Percentiles rank a stretch among this genome's conserved stretches.
These are phyloP conservation scores for Xylaria sp. DNA, from an alignment of 2,329 filamentous ascomycete species.

Conservation along the genomic window DNA sequence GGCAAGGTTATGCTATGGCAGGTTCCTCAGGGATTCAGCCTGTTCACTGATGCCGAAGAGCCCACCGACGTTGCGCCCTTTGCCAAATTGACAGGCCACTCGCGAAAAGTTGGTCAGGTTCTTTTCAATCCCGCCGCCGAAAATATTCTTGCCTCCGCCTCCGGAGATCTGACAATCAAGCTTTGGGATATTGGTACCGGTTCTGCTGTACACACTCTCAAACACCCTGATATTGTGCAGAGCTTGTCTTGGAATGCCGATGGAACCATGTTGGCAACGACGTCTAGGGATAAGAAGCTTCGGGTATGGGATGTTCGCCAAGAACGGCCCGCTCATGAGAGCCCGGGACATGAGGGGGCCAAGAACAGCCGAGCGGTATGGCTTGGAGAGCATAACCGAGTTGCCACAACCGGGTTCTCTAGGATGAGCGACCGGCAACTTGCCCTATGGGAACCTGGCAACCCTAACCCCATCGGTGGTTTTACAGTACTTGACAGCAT, in stretches of 20 bases:
- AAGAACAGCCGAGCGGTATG: constrained; percentile 98
- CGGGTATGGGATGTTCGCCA: constrained; percentile 97
- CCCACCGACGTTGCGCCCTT: constrained; percentile 82
- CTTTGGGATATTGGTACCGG: constrained; percentile 92
- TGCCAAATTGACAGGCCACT: constrained; percentile 85
- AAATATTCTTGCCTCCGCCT: constrained; percentile 93
- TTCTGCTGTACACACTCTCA: constrained; percentile 77
- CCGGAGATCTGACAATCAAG: constrained; percentile 94
- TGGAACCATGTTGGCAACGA: constrained; percentile 87
- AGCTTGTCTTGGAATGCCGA: constrained; percentile 95
- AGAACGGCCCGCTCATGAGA: constrained; percentile 86
- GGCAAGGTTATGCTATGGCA: constrained; percentile 97
- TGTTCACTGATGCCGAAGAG: constrained; percentile 87
- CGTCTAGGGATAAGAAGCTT: constrained; percentile 97
- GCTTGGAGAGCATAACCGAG: constrained; percentile 96
- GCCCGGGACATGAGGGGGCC: constrained; percentile 85
- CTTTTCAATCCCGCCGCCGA: constrained; percentile 97
- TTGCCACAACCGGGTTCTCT: constrained; percentile 97
- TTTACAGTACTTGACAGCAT: constrained; percentile 94
- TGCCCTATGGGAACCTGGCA: constrained; percentile 92
- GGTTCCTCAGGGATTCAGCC: constrained; percentile 86
- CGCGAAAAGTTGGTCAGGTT: constrained; percentile 96
- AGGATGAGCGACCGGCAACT: constrained; percentile 98
- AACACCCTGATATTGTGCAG: constrained; percentile 92
- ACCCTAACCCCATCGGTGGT: constrained; percentile 85